Base-by-base conservation (phyloP, 352 stramenopile species). In the Aphanomyces invadans region DNA sequence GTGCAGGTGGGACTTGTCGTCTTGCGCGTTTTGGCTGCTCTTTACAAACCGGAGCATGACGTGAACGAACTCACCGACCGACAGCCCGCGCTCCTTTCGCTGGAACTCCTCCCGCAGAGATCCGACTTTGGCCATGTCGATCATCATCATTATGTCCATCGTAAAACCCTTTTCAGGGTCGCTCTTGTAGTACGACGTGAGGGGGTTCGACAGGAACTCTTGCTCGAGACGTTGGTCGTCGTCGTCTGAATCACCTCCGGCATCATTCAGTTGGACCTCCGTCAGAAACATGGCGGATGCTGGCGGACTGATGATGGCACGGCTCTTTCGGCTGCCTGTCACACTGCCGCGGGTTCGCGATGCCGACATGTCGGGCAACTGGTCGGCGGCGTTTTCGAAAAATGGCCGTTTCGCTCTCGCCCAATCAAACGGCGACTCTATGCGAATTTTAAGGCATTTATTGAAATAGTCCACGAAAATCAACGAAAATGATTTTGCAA, bases 71-170 rank as follows among this genome's bases (percentile, higher is more conserved):
- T 95, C 83, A 48, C 78, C 68, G 65, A 94, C 83, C 39, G 83
- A 86, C 26, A 96, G 71, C 11, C 85, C 87, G 29, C 81, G 74
- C 45, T 90, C 78, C 62, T 93, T 91, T 56, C 83, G 74, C 70
- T 92, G 76, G 68, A 96, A 95, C 73, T 95, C 88, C 38, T 79
- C 76, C 39, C 83, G 81, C 59, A 96, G 71, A n/a, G 76, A 78
- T 52, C 76, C 88, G 26, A 96, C 83, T 66, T 96, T 96, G 38
- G 89, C 80, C 73, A 89, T 92, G 72, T 95, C 83, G 75, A 95
- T 87, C 73, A 90, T 88, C 85, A 94, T 94, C 88, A 95, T 95
- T 72, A 95, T 95, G 73, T 96, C 88, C 76, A 90, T 88, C n/a
- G 83, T 90, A 63, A 94, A 92, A 23, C 81, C 84, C 44, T 90